Base-by-base conservation (phyloP, 768 basidiomycete species). In the Amanita pseudoporphyria region DNA sequence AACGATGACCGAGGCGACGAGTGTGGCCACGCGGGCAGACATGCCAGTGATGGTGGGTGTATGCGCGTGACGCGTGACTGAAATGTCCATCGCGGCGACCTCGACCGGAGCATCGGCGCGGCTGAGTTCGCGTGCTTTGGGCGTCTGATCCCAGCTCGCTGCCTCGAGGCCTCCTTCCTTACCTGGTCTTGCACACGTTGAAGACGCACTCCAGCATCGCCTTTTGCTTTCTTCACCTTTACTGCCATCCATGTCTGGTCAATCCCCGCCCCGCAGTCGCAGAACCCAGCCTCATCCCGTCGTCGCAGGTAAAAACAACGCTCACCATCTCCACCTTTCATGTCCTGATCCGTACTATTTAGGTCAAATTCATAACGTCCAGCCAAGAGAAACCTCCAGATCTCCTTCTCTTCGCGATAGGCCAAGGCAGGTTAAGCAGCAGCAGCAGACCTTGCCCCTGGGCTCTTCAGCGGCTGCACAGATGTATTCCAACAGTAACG, bases 121-220 rank as follows among this genome's bases (percentile, higher is more conserved):
- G n/a, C n/a, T n/a, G n/a, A n/a, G n/a, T n/a, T n/a, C n/a, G n/a
- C n/a, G n/a, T n/a, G n/a, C n/a, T 49, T 48, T 37, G 36, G 37
- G 33, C 39, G 47, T 41, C 47, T 41, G 47, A 49, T 49, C 41
- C 47, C 41, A 32, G 18, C 31, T 45, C 19, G 31, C 48, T 28
- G 64, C 64, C 67, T 69, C 61, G 65, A 67, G 67, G 67, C 67
- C 58, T 52, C 59, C 68, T 76, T 76, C 77, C 77, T 69, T 75
- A 76, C 71, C 62, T 61, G 77, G 74, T n/a, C n/a, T 56, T 71
- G 68, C 69, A 67, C 61, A 82, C 81, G 81, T 81, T 82, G 79
- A 71, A 78, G 79, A 74, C 79, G 33, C 48, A 49, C 48, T 42
- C 24, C 48, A 49, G n/a, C 48, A 33, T 76, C 73, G 77, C 75